Evolutionary conservation across 257 asterid species (phyloP), one percentile per base, ranked within the genome.

Genomic region (Solanum neorickii): DNA sequence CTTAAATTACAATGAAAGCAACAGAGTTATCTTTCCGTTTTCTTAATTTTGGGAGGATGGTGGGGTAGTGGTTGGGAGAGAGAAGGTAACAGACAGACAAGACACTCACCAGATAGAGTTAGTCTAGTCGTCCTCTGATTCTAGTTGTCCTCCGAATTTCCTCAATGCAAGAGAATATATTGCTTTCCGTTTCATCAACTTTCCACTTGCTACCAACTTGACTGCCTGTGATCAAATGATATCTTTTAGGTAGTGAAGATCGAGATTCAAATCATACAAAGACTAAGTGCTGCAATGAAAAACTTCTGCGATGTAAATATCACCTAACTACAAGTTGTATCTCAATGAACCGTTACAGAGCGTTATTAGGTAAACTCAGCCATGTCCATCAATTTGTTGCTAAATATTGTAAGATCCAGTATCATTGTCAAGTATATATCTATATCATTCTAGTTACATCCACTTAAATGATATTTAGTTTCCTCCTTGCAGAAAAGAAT

Each of bases 131-230:
- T 86, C 87, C 27, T 90, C 92, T 31, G 92, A 90, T 82, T 65
- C 92, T 77, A 85, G 80, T 88, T 91, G 94, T 74, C 92, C 91
- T 66, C 95, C 94, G 14, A 92, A 96, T 91, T 93, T 96, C 92
- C 94, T 93, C 83, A 96, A 91, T n/a, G 99, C 98, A 25, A 97
- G 91, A 56, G 95, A 88, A 87, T 90, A 92, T 89, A 92, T 82
- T 35, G 88, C 86, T 87, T 92, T 93, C 84, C 91, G 88, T 65
- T 83, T 95, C 96, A 94, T 90, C 59, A 96, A 90, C 46, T 96
- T 93, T 83, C 94, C 94, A 21, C 96, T 88, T 70, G 99, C 96
- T 87, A 97, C 98, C 91, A 97, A 88, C 92, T 96, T 96, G 83
- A 96, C 99, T 62, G 99, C 98, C 99, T 95, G 96, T 92, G 92